phyloP scores from a whole-genome alignment of 371 early-diverging fungal genomes.

The Apophysomyces sp. region DNA sequence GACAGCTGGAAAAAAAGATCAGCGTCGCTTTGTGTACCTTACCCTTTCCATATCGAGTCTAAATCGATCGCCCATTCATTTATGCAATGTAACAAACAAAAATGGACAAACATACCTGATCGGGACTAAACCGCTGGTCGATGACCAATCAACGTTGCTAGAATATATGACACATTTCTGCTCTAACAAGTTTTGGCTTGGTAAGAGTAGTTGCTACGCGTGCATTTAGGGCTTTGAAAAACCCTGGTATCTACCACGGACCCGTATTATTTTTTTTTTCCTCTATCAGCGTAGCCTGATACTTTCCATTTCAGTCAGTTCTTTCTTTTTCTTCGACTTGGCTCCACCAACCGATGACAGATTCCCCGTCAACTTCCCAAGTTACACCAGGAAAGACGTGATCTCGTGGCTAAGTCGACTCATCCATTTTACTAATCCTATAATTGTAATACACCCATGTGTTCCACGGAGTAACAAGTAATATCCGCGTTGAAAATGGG shows the following conservation, averaged over 20 bases:
- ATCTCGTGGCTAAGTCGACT: not conserved
- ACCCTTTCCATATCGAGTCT: not conserved
- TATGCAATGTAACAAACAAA: slow-evolving; percentile 1
- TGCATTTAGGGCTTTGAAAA: not conserved
- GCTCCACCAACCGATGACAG: not conserved
- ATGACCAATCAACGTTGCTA: not conserved
- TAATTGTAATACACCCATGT: slow-evolving; percentile 2
- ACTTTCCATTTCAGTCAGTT: not conserved
- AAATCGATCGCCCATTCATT: slow-evolving; percentile 1
- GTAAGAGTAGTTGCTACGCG: not conserved
- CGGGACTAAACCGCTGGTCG: not conserved
- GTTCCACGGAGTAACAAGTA: not conserved
- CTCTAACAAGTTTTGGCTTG: not conserved
- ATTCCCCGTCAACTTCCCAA: not conserved
- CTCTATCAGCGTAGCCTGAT: not conserved
- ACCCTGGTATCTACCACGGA: not conserved
- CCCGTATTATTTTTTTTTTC: not conserved
- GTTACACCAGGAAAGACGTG: not conserved
- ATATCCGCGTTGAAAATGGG: not conserved
- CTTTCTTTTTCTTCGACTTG: not conserved
- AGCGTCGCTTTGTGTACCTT: not conserved
- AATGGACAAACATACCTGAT: not conserved
- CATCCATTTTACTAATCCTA: not conserved
- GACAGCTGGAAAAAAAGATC: slow-evolving; percentile 1
- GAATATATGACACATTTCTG: not conserved